phyloP scores from a whole-genome alignment of 169 alveolate genomes.

The Perkinsus olseni region DNA sequence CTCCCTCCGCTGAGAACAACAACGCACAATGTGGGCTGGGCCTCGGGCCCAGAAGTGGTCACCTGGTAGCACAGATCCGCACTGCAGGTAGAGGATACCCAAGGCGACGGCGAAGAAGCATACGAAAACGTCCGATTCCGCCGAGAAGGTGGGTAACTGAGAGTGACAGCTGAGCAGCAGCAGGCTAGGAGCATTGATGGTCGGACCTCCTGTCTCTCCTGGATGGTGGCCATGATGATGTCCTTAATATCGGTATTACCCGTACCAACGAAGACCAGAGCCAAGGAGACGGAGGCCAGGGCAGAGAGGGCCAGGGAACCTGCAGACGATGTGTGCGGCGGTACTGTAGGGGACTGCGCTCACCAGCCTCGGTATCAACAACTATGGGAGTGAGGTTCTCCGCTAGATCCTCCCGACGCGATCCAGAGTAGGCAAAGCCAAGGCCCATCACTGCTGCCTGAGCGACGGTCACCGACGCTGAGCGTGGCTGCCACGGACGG shows the following conservation, averaged over 20 bases:
- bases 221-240: slow-evolving; percentile 51
- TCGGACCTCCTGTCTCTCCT: slow-evolving; percentile 47
- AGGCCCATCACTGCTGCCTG: slow-evolving; percentile 90
- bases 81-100: not conserved
- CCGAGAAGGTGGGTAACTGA: not conserved
- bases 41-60: too few species aligned
- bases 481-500: not conserved
- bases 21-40: not conserved
- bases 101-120: not conserved
- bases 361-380: slow-evolving; percentile 18
- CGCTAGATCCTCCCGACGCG: slow-evolving; percentile 74
- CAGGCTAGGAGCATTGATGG: not conserved
- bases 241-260: slow-evolving; percentile 69
- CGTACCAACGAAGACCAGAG: slow-evolving; percentile 65
- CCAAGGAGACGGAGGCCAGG: slow-evolving; percentile 63
- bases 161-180: not conserved
- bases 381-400: slow-evolving; percentile 31
- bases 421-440: slow-evolving; percentile 96
- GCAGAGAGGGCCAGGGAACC: slow-evolving; percentile 55
- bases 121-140: not conserved
- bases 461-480: not conserved
- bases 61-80: not conserved
- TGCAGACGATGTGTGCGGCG: not conserved
- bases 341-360: not conserved
- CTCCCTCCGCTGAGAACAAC: not conserved